A percentile compares a stretch with the other conserved stretches of the same genome.
These are phyloP conservation scores for Aspergillus affinis DNA, from an alignment of 495 filamentous ascomycete genomes.

Conservation along the genomic window DNA sequence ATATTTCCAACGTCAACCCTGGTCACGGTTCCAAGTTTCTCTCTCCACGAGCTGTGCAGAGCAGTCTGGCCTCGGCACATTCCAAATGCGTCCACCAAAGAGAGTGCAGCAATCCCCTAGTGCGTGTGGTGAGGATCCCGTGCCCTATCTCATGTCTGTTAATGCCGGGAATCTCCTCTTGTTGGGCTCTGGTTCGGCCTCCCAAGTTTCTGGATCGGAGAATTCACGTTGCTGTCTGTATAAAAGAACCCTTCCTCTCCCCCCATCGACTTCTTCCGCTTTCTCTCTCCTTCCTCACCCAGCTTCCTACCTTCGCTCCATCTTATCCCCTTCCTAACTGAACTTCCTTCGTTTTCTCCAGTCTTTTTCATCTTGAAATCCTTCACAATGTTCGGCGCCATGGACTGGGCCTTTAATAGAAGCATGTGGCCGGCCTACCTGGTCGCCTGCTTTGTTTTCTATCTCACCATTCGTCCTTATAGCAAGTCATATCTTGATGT, in stretches of 20 bases:
- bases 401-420: not conserved
- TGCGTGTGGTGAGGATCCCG: no score
- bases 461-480: not conserved
- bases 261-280: no score
- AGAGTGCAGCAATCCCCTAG: no score
- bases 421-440: not conserved
- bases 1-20: no score
- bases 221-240: not conserved
- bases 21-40: no score
- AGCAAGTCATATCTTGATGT: conserved; percentile 11
- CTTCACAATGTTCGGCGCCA: not conserved
- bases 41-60: no score
- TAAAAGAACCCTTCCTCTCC: not conserved
- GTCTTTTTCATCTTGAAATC: not conserved
- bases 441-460: not conserved
- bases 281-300: not conserved
- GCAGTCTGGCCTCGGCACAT: no score
- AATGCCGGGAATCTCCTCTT: no score
- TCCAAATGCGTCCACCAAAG: no score
- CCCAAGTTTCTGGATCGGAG: no score
- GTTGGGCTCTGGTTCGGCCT: no score
- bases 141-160: no score
- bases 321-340: not conserved
- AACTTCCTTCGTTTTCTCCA: not conserved
- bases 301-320: not conserved